Evolutionary conservation across 345 rosid genomes (phyloP).

Genomic region (Citrus reticulata): DNA sequence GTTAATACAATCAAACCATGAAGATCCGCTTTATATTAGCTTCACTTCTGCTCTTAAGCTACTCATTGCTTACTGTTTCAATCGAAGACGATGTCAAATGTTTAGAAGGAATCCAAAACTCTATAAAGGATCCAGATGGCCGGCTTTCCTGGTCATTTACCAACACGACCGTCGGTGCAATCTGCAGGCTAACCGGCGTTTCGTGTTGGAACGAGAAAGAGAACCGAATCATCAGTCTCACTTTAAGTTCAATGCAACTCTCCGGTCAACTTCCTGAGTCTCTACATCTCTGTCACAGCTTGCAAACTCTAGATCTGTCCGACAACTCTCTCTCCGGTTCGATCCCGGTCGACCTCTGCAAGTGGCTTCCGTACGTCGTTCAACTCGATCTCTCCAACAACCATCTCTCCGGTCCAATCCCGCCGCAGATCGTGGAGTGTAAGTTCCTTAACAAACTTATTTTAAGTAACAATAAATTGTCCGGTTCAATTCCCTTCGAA

Average conservation of each 20-base stretch:
- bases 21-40: conserved; percentile 18
- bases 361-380: conserved; percentile 53
- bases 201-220: conserved; percentile 58
- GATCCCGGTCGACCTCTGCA: conserved; percentile 49
- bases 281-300: conserved; percentile 45
- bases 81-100: conserved; percentile 51
- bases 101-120: conserved; percentile 41
- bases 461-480: conserved; percentile 35
- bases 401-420: conserved; percentile 45
- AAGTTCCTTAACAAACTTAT: conserved; percentile 43
- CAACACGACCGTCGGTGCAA: conserved; percentile 40
- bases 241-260: conserved; percentile 35
- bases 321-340: conserved; percentile 45
- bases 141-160: conserved; percentile 43
- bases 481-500: conserved; percentile 54
- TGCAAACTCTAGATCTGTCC: conserved; percentile 50
- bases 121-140: conserved; percentile 35
- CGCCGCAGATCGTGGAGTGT: conserved; percentile 41
- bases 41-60: not conserved
- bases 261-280: conserved; percentile 49
- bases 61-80: conserved; percentile 2
- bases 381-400: conserved; percentile 53
- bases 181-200: conserved; percentile 55
- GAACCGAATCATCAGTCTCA: conserved; percentile 41
- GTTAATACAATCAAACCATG: conserved; percentile 6